Evolutionary conservation across 1,284 basidiomycete species (phyloP), one percentile per base, ranked within the genome.

Genomic region (Veloboletus limbatus): DNA sequence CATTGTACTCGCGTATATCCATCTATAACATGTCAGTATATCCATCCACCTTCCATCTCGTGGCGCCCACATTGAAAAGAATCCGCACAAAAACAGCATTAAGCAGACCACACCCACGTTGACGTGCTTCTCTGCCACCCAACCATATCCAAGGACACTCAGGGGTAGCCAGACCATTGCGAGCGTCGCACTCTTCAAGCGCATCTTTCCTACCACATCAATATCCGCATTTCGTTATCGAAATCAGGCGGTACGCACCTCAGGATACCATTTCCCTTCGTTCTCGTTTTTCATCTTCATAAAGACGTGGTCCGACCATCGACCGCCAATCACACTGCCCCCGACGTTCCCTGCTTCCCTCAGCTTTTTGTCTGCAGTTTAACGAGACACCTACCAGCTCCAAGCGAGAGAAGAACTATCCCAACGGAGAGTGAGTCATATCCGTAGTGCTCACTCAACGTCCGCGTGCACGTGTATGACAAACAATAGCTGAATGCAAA

Each of bases 361-460:
- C 36, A 54, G 48, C 45, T 47, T 45, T 27, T 10, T 37, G 20
- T 33, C 14, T 39, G 40, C 13, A 36, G 44, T 44, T 24, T 9
- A 31, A 47, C 8, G 7, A 45, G 17, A 20, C 25, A 57, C 73
- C n/a, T 53, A 80, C 86, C 87, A 10, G 76, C 52, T 32, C 91
- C 92, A 53, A 83, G 88, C 0, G 84, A 69, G 16, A 95, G 75
- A 8, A 92, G 74, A 7, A 91, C 80, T 20, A 92, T 66, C 9
- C 92, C 92, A 44, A 88, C 80, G 42, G 81, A 72, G 3, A 93
- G 70, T 0, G 92, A 72, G 43, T 80, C 71, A 63, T 86, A 92
- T 26, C 75, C 66, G 58, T 94, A 94, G 8, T 74, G 69, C 21
- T 70, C 68, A 5, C 64, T 76, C 16, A 91, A 72, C 1, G 86